Evolutionary conservation across 345 rosid species (phyloP), one percentile per base, ranked within the genome.

Genomic region (Syzygium aqueum): DNA sequence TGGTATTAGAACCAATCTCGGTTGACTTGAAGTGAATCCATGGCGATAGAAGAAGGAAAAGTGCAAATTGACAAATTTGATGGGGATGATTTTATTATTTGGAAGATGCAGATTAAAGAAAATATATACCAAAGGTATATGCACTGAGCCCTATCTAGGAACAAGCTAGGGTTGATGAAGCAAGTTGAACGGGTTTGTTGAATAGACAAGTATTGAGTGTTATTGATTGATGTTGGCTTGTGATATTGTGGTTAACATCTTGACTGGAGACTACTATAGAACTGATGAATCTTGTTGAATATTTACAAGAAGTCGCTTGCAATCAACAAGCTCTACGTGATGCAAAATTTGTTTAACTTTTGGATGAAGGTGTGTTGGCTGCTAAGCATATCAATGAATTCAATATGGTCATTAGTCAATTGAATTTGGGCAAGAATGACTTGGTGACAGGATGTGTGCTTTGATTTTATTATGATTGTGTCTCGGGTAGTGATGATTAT

Each of bases 321-420:
- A 0, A 33, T 73, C 80, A 33, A 73, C 23, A 37, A 73, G 27
- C 80, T 73, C 7, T 37, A 19, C 4, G 37, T 73, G 49, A 33
- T 5, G 7, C 25, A 3, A 73, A 19, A 33, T 73, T 25, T 37
- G 11, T 11, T 73, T 73, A 25, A 10, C 63, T 57, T 23, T 11
- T 33, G 14, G 49, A 5, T 0, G 0, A 67, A 67, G 13, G 14
- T 37, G 49, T 73, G 25, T 73, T 2, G 21, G 0, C 9, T 33
- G 49, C 49, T 37, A 19, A 37, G 5, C 14, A 73, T 73, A 37
- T 73, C 10, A 22, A 4, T 19, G 13, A 73, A 19, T 73, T 73
- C 14, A 37, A 73, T 19, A 6, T 37, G 49, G 14, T 73, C 7
- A 1, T 73, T 19, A 19, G 7, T 37, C 0, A 0, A 5, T 73